Percentiles rank a stretch among this genome's conserved stretches.
Conservation (phyloP, 768 basidiomycete genomes). For the Phallus indusiatus region DNA sequence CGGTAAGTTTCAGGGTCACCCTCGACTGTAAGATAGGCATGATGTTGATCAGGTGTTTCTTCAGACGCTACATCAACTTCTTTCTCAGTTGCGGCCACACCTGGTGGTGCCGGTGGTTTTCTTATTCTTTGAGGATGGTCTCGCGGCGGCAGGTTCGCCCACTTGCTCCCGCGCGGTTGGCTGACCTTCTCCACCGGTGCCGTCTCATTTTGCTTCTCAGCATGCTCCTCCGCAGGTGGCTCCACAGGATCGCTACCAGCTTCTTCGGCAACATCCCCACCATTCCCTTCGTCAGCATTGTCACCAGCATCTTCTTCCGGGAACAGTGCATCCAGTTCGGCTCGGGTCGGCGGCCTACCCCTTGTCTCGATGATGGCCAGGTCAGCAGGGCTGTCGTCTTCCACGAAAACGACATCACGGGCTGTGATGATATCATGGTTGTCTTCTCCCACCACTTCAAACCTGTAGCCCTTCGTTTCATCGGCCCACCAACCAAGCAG, state of each 20-base stretch:
- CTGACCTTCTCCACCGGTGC: constrained; percentile 16
- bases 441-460: background rate
- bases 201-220: constrained; percentile 1
- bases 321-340: background rate
- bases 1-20: background rate
- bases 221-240: no score
- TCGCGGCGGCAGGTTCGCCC: background rate
- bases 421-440: constrained; percentile 2
- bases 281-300: no score
- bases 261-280: background rate
- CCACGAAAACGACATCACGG: background rate
- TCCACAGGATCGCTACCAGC: background rate
- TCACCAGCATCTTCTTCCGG: background rate
- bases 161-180: background rate
- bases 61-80: constrained; percentile 1
- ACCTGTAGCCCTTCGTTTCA: background rate
- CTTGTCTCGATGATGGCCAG: background rate
- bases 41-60: constrained; percentile 15
- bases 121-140: background rate
- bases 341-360: background rate
- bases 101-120: constrained; percentile 3
- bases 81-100: constrained; percentile 7
- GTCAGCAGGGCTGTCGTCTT: background rate
- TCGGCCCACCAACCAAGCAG: background rate
- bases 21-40: constrained; percentile 14